These are phyloP conservation scores for Cercospora sp. DNA, from an alignment of 2,329 filamentous ascomycete species.

Conservation along the genomic window DNA sequence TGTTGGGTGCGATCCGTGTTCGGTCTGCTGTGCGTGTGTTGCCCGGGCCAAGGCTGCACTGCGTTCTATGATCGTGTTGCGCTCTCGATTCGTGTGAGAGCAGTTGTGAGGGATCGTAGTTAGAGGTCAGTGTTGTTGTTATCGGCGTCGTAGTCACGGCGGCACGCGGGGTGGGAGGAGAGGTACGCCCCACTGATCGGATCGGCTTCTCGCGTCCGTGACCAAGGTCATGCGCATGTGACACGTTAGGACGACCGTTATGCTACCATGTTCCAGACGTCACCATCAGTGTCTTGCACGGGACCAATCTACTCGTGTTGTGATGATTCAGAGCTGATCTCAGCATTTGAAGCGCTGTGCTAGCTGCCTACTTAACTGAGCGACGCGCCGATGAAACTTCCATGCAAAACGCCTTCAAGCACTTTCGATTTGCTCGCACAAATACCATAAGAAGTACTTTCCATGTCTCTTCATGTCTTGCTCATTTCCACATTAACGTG, in stretches of 20 bases:
- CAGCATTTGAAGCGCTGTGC: background rate
- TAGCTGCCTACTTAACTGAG: conserved; percentile 7
- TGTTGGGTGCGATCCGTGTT: background rate
- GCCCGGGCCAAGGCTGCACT: background rate
- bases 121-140: background rate
- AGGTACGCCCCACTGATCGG: background rate
- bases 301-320: background rate
- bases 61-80: background rate
- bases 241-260: background rate
- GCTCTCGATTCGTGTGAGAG: background rate
- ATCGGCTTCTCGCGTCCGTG: background rate
- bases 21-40: background rate
- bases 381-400: background rate
- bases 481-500: conserved; percentile 11
- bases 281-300: background rate
- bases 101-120: background rate
- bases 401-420: background rate
- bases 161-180: background rate
- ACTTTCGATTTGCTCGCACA: background rate
- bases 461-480: background rate
- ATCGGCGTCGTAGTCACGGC: background rate
- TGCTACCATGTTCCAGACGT: background rate
- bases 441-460: conserved; percentile 6
- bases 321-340: background rate
- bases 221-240: background rate